Base-by-base conservation (phyloP, 192 early-diverging fungal species). In the Phycomyces blakesleeanus region DNA sequence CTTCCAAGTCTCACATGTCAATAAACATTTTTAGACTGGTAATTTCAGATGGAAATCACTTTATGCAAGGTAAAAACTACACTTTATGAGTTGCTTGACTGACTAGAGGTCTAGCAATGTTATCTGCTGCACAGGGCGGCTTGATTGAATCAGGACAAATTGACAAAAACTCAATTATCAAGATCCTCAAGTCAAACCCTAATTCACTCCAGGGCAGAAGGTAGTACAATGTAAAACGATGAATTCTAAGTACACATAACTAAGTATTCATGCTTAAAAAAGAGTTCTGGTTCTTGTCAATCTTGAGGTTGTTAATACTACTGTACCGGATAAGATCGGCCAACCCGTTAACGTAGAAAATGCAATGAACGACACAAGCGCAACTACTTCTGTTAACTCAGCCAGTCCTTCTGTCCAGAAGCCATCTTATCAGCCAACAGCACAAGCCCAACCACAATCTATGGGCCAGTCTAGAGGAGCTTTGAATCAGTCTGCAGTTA, bases 21-120 rank as follows among this genome's bases (percentile, higher is more conserved):
- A 34, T 34, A 34, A 2, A 34, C 29, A 7, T 7, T 5, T 7
- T 7, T 59, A 86, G 87, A 59, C 47, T 85, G 9, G 71, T 91
- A 1, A 65, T 91, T 20, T 87, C 85, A 8, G 89, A 91, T 70
- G 87, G 89, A 29, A 53, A 22, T 14, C 41, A 84, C 61, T 82
- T 79, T 34, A 81, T 87, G 69, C 87, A 89, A 71, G 86, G 88
- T 89, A 75, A 39, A 63, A 6, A 64, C 22, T 12, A 25, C 24
- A 22, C 7, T 44, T 37, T 21, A 9, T 1, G 26, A 10, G 42
- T 9, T 6, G 3, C n/a, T 24, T 26, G 0, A n/a, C 10, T 15
- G 10, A 25, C 38, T 39, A 8, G 16, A n/a, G n/a, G n/a, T 40
- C 20, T 71, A 87, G 86, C 84, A 9, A 88, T 91, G 85, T 73